These are phyloP conservation scores for Pyronema domesticum DNA, from an alignment of 495 filamentous ascomycete genomes.

Conservation along the genomic window DNA sequence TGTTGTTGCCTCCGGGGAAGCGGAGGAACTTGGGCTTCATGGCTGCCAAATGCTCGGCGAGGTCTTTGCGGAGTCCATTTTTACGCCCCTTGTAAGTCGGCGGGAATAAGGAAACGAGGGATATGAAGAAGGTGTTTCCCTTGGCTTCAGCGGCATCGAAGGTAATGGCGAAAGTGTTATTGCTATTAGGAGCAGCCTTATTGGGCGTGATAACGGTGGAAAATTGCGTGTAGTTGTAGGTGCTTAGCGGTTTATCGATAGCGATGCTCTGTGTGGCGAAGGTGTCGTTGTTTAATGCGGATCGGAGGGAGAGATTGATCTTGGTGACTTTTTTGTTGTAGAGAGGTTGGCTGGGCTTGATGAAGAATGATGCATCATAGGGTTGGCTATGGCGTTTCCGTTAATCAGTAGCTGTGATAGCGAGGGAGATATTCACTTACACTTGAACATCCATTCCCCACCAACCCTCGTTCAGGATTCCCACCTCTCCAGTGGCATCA, in stretches of 20 bases:
- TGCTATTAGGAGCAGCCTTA: constrained; percentile 35
- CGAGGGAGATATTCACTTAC: constrained; percentile 2
- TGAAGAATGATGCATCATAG: constrained; percentile 42
- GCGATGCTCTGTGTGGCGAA: constrained; percentile 29
- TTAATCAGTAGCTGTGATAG: not conserved
- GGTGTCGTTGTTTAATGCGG: constrained; percentile 30
- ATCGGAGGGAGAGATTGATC: constrained; percentile 33
- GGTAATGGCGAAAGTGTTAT: constrained; percentile 48
- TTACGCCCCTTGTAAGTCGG: constrained; percentile 44
- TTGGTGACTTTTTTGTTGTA: constrained; percentile 27
- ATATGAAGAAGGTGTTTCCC: constrained; percentile 39
- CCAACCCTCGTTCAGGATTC: constrained; percentile 42
- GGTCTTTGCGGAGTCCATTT: constrained; percentile 45
- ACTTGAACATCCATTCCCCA: constrained; percentile 42
- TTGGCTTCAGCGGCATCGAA: constrained; percentile 34
- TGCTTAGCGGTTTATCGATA: constrained; percentile 20
- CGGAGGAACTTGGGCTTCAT: constrained; percentile 41
- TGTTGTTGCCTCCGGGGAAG: constrained; percentile 50
- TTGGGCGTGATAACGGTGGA: constrained; percentile 30
- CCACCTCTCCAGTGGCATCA: constrained; percentile 28
- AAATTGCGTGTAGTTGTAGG: constrained; percentile 32
- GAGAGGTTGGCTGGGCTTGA: constrained; percentile 24
- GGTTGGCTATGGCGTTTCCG: constrained; percentile 22
- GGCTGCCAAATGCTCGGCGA: constrained; percentile 37
- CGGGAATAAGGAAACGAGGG: constrained; percentile 48